Base-by-base conservation (phyloP, 495 filamentous ascomycete genomes). In the Bacidia rubella region DNA sequence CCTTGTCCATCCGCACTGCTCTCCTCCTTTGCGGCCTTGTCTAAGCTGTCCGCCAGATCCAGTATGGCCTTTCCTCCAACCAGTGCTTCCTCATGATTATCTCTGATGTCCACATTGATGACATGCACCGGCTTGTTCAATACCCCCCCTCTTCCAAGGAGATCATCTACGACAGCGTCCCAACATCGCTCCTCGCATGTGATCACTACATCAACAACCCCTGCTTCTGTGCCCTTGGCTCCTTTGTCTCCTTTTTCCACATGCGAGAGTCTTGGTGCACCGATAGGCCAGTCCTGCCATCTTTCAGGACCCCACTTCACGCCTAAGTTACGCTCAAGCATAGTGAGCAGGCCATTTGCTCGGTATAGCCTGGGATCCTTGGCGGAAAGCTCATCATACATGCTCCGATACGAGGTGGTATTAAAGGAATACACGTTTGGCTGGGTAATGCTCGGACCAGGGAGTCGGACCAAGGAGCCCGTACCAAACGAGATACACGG, bases 391-490 rank as follows among this genome's bases (percentile, higher is more conserved):
- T 96, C 90, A 50, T 85, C 77, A 68, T 92, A 92, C 78, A 99
- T 99, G 58, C 79, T 76, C 52, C 80, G 75, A 70, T 99, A 99
- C 25, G 89, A 92, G 4, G 88, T 94, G 59, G 79, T 82, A 66
- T 97, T 96, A 77, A 99, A 99, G 53, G 79, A 75, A 75, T 97
- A 99, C 56, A 97, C 90, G 64, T 99, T 97, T 26, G 93, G 93
- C 65, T 95, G 84, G 24, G 78, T 80, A 56, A 95, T 90, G 15
- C 83, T 82, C 1, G 93, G 92, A 0, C 93, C 93, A 2, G 93
- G 93, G 1, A 99, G 78, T 29, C 93, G 87, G 50, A 99, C 93
- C 2, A 94, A 79, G 24, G 87, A 93, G 51, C 93, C 93, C 1
- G 93, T 99, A 52, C 93, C 93, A 68, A 99, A 99, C 15, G 90